phyloP scores from a whole-genome alignment of 176 grass and related monocot genomes.

The Phragmites australis region DNA sequence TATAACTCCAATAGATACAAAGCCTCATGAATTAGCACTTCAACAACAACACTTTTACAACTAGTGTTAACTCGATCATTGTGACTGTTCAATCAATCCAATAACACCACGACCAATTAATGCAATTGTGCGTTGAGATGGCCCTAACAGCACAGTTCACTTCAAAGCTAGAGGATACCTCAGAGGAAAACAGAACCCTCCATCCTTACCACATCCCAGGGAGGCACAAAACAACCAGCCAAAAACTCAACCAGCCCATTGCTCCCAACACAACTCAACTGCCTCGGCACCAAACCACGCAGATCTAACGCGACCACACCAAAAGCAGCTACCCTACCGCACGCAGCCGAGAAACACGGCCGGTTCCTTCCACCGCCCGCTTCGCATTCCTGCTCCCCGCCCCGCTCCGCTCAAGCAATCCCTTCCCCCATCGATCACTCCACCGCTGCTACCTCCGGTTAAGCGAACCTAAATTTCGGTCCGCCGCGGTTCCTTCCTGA shows the following conservation, averaged over 20 bases:
- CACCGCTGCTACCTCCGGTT: constrained; percentile 2
- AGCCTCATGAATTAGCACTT: neutral
- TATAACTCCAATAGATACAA: neutral
- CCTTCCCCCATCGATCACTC: constrained; percentile 26
- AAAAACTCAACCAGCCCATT: neutral
- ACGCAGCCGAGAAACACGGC: neutral
- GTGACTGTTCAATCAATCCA: neutral
- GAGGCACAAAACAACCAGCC: neutral
- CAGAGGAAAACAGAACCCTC: neutral
- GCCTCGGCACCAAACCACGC: neutral
- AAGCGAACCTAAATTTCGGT: neutral
- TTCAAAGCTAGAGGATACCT: neutral
- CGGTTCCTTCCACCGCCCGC: constrained; percentile 2
- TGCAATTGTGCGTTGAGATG: neutral
- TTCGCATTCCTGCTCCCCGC: constrained; percentile 25
- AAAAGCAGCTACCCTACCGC: neutral
- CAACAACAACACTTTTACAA: neutral
- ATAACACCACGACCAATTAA: neutral
- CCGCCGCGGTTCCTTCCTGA: neutral
- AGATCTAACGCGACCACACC: constrained; percentile 33
- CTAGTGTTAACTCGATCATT: constrained; percentile 1
- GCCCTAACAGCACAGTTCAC: neutral
- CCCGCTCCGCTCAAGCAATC: constrained; percentile 18
- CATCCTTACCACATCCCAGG: neutral
- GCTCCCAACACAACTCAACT: neutral